Evolutionary conservation across 2,329 filamentous ascomycete species (phyloP).

Genomic region (Pseudogymnoascus sp.): DNA sequence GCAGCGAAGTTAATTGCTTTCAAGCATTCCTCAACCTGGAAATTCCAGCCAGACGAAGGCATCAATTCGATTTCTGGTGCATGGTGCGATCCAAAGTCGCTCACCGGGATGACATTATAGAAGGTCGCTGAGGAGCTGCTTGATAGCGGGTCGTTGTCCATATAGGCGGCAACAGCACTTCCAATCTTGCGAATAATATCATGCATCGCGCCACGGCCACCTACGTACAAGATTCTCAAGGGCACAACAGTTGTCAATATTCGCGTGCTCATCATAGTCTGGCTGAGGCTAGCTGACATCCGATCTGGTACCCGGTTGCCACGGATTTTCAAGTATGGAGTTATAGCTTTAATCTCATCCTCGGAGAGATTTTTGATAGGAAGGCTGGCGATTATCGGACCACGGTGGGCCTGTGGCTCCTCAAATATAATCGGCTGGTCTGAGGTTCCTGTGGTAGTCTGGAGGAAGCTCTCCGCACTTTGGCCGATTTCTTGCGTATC

Average conservation of each 20-base stretch:
- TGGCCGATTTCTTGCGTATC: conserved; percentile 26
- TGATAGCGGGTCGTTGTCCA: conserved; percentile 23
- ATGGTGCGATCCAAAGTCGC: conserved; percentile 37
- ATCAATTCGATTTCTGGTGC: conserved; percentile 43
- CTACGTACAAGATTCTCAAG: conserved; percentile 41
- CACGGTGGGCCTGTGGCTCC: conserved; percentile 31
- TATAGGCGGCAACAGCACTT: conserved; percentile 37
- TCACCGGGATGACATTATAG: conserved; percentile 44
- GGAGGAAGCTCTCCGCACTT: conserved; percentile 22
- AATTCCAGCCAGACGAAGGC: conserved; percentile 41
- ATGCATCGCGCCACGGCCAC: conserved; percentile 32
- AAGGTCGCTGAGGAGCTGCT: conserved; percentile 30
- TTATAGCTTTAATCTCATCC: conserved; percentile 28
- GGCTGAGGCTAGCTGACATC: conserved; percentile 36
- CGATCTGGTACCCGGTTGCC: conserved; percentile 20
- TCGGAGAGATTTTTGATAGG: conserved; percentile 35
- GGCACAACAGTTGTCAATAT: conserved; percentile 38
- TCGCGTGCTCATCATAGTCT: conserved; percentile 38
- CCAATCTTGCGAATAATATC: conserved; percentile 40
- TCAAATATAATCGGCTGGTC: conserved; percentile 37
- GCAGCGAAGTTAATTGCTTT: conserved; percentile 30
- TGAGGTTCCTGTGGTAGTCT: conserved; percentile 23
- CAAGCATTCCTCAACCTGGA: conserved; percentile 41
- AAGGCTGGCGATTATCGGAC: conserved; percentile 11
- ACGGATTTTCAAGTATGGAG: not conserved